phyloP scores from a whole-genome alignment of 371 early-diverging fungal species.

The Polyrhizophydium stewartii region DNA sequence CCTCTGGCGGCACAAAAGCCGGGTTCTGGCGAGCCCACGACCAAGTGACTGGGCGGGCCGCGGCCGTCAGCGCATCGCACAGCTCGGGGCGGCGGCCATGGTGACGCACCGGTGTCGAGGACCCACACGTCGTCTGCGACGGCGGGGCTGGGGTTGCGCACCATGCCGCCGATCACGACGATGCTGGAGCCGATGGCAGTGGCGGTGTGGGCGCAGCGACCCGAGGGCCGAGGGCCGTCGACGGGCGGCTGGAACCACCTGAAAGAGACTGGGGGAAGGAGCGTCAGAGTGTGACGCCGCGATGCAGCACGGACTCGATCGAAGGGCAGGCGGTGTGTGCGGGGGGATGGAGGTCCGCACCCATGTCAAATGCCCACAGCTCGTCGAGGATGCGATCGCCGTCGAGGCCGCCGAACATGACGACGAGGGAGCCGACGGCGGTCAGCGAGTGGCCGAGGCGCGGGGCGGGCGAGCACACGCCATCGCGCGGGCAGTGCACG shows the following conservation, averaged over 20 bases:
- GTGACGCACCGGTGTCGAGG: slow-evolving; percentile 14
- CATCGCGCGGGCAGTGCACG: slow-evolving; percentile 15
- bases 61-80: neutral
- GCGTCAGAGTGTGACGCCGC: no score
- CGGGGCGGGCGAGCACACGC: slow-evolving; percentile 28
- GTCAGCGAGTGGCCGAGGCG: slow-evolving; percentile 59
- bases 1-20: slow-evolving; percentile 6
- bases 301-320: no score
- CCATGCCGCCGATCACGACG: slow-evolving; percentile 13
- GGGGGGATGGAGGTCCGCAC: no score
- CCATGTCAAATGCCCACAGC: slow-evolving; percentile 54
- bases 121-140: slow-evolving; percentile 12
- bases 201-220: slow-evolving; percentile 16
- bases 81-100: neutral
- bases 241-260: slow-evolving; percentile 7
- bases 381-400: slow-evolving; percentile 46
- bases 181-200: slow-evolving; percentile 6
- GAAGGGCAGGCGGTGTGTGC: no score
- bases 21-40: slow-evolving; percentile 2
- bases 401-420: slow-evolving; percentile 58
- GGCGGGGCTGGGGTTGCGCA: neutral
- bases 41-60: slow-evolving; percentile 3
- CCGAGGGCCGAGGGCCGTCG: slow-evolving; percentile 8
- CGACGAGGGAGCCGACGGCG: slow-evolving; percentile 45
- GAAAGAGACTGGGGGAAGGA: slow-evolving; percentile 5